Evolutionary conservation across 1,139 yeast species (phyloP), one percentile per base, ranked within the genome.

Genomic region (Zhuliangozyma blackwelliae): DNA sequence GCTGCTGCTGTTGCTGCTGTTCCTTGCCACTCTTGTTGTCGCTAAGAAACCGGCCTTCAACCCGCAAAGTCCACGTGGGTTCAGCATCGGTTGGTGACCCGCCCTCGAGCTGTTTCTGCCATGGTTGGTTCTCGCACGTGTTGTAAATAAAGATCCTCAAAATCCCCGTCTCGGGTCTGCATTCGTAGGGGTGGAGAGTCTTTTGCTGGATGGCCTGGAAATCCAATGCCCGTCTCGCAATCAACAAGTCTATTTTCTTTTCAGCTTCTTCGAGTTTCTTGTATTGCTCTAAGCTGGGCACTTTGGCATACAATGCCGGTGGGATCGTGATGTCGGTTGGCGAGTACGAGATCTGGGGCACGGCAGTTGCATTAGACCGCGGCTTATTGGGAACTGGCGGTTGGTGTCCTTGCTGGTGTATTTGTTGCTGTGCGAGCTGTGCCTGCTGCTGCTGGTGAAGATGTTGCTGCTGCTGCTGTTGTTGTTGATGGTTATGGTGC

Each of bases 111-210:
- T 65, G 69, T 36, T 68, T 68, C 55, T 90, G 97, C 98, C 98
- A 92, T 32, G 94, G 88, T 62, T 92, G 97, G 57, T 87, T 86
- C 44, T 81, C 85, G 31, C 84, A 71, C 2, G 88, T 82, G 56
- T 87, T 89, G 51, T 92, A 88, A 25, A 94, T 68, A 55, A 83
- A 92, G 20, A 92, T 76, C 41, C 98, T 76, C 52, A 92, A 69
- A 4, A 70, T 61, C 25, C 82, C 76, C 43, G 77, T 67, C 54
- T 75, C 68, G 50, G 71, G 64, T 47, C 73, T 65, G 43, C 64
- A 63, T 38, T 59, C 59, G 37, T 63, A 57, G 3, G 75, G 75
- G 36, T 69, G 71, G 33, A 70, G 54, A 3, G 75, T 62, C 44
- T 72, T 72, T 33, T 69, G 71, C 39, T 70, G 72, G 35, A 80